Base-by-base conservation (phyloP, 306 rosid genomes). In the Quercus mongolica region DNA sequence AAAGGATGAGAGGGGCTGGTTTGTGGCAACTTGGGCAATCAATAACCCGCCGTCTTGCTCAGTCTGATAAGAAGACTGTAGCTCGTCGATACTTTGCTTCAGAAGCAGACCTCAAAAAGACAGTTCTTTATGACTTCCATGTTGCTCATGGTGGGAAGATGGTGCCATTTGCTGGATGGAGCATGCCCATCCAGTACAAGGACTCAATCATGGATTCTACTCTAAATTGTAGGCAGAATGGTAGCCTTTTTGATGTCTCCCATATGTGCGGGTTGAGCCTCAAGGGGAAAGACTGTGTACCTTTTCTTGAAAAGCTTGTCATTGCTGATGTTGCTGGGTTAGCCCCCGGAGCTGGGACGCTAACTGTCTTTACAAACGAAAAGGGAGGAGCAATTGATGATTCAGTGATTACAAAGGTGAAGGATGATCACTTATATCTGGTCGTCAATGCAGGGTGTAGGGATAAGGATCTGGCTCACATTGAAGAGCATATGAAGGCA, bases 121-220 rank as follows among this genome's bases (percentile, higher is more conserved):
- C 98, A 19, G 97, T 58, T 77, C 89, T 94, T 13, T 79, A 89
- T 83, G 97, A 94, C 72, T 94, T 92, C 88, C 98, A 92, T 78
- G 89, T 92, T 44, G 90, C 93, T 26, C 11, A 94, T 80, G 97
- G 98, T 0, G 98, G 97, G 74, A 94, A 94, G 97, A 91, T 94
- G 97, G 97, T 94, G 77, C 97, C 98, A 17, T 94, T 94, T 83
- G 98, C 98, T 63, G 97, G 98, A 63, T 94, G 97, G 97, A 91
- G 93, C 83, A 94, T 94, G 97, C 97, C 97, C 51, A 94, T 94
- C 74, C 98, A 94, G 72, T 94, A 94, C 85, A 94, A 94, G 85
- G 98, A 94, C 78, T 94, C 97, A 18, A 94, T 94, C 82, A 92
- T 92, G 83, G 98, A 94, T 73, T 94, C 97, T 0, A 94, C 98